Evolutionary conservation across 768 basidiomycete genomes (phyloP), one percentile per base, ranked within the genome.

Genomic region (Solioccasus polychromus): DNA sequence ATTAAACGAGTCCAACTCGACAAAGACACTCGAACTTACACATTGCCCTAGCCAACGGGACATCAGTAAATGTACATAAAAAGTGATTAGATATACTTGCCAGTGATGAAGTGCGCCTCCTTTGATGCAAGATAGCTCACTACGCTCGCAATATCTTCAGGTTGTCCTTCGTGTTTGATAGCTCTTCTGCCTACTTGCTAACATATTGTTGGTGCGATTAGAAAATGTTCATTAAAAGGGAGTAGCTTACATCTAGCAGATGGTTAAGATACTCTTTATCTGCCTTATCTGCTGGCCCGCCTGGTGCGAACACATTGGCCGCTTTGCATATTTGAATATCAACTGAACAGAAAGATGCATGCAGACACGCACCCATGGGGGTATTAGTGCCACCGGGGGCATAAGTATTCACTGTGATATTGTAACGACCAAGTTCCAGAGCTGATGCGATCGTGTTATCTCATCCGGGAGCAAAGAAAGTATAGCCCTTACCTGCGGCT

Each of bases 401-500:
- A 3, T n/a, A 32, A 4, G 31, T 18, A n/a, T n/a, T n/a, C 2
- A n/a, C 31, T 18, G 31, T n/a, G 31, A 32, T 32, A 15, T 11
- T 32, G 31, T 32, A 32, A 8, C 31, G 30, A 9, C 30, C 30
- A n/a, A 69, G 55, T 49, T 74, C 71, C 9, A 55, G 17, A 20
- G 60, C 52, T 54, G 17, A 30, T 22, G 8, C 10, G 8, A 18
- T 35, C 9, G 14, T 18, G 18, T 12, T 12, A 14, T n/a, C 42
- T 17, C n/a, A 42, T n/a, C 45, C 2, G 18, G 26, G 18, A 5
- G 8, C 11, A 26, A 11, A 19, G 23, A 34, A 23, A 8, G 1
- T 14, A 12, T 2, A 10, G 31, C 29, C 35, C 45, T 35, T 55
- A 72, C 74, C 68, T 1, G 65, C 60, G 3, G 55, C 53, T 43